phyloP scores from a whole-genome alignment of 805 yeast species.

The Sungouiella thailandica region DNA sequence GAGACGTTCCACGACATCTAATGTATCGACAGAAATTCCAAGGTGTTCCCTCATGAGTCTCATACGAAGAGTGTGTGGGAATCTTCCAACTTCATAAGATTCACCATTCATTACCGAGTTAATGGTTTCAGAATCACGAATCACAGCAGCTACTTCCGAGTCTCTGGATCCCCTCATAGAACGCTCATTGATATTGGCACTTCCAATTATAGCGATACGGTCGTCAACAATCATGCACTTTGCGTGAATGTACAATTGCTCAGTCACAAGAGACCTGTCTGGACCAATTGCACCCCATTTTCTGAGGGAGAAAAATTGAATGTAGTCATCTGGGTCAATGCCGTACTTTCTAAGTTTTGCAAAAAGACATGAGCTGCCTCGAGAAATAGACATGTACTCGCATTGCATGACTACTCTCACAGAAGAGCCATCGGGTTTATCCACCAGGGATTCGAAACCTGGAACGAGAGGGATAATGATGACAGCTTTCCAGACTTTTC shows the following conservation, averaged over 20 bases:
- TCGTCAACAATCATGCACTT: constrained; percentile 91
- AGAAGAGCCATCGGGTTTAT: constrained; percentile 89
- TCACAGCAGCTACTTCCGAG: constrained; percentile 87
- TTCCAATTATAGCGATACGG: constrained; percentile 88
- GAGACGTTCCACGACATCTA: constrained; percentile 76
- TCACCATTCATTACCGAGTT: constrained; percentile 74
- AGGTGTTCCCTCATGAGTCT: constrained; percentile 95
- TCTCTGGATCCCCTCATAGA: constrained; percentile 94
- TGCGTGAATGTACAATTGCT: constrained; percentile 91
- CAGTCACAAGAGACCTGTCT: constrained; percentile 68
- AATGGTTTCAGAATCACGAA: constrained; percentile 76
- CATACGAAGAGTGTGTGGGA: constrained; percentile 84
- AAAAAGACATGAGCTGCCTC: constrained; percentile 85
- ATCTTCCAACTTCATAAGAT: constrained; percentile 76
- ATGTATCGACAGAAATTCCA: constrained; percentile 85
- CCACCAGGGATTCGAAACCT: constrained; percentile 92
- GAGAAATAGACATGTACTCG: constrained; percentile 87
- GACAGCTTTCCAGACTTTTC: constrained; percentile 81
- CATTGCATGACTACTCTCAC: constrained; percentile 95
- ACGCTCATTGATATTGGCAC: constrained; percentile 95
- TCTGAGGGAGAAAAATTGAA: constrained; percentile 85
- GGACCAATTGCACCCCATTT: constrained; percentile 95
- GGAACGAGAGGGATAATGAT: constrained; percentile 96
- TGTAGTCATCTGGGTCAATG: constrained; percentile 84
- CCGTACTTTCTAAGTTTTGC: constrained; percentile 74